Base-by-base conservation (phyloP, 805 yeast genomes). In the Ogataea naganishii region DNA sequence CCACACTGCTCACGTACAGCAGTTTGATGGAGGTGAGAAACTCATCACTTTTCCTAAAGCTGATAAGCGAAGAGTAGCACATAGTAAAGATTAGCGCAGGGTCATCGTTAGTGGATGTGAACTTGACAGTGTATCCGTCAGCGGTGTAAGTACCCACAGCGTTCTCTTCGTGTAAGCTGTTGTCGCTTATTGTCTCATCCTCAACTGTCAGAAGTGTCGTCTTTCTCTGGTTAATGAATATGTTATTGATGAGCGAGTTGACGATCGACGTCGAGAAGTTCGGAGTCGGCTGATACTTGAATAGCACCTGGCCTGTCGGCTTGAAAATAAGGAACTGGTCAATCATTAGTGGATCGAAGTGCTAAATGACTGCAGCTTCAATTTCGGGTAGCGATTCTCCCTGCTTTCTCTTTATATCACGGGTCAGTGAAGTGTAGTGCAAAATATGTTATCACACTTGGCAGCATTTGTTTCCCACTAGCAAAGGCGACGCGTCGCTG, bases 241-340 rank as follows among this genome's bases (percentile, higher is more conserved):
- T 62, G 22, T 62, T 63, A n/a, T 66, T 53, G 26, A 75, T 61
- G 23, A 75, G 58, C 7, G 65, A 47, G 40, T 72, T 72, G 30
- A 69, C 48, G 1, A 68, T 54, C 3, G 54, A 26, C 11, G 53
- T 56, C 1, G 72, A 51, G 12, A 67, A 35, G 21, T 56, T 37
- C 51, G 56, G 43, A 41, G 44, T 59, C 3, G 60, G 53, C 18
- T 64, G 58, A 33, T 64, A 50, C 41, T 62, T 61, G 64, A 66
- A 73, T 11, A 65, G 53, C 15, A 75, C 75, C 8, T 63, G 46
- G 1, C 82, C 82, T 7, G 71, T 64, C 1, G 64, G 62, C 4
- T 67, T 57, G 47, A 73, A 72, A 1, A 74, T 58, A 7, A 63
- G 42, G 32, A 70, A 58, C 38, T 62, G 70, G 38, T 69, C 75